Base-by-base conservation (phyloP, 2,329 filamentous ascomycete species). In the Ophiobolus disseminans region DNA sequence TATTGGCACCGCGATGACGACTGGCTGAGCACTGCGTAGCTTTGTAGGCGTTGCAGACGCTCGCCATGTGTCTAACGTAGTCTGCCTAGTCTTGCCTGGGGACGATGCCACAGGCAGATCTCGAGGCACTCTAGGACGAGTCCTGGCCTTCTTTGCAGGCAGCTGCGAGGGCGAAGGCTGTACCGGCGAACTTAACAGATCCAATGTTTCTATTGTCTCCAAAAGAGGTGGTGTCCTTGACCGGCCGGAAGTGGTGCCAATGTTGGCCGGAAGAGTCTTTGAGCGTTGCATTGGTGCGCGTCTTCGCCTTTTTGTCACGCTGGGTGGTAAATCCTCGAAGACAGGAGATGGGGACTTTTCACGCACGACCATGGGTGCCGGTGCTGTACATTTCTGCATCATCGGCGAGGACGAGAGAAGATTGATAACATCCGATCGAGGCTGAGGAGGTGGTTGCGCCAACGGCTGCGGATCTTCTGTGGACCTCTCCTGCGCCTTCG, bases 231-330 rank as follows among this genome's bases (percentile, higher is more conserved):
- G 62, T 17, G 63, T 62, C 6, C 35, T 44, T 19, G 66, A 39
- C n/a, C 59, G 58, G 13, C 53, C 53, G 5, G 45, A 14, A 9
- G 37, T 21, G 2, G 40, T 36, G 25, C 47, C 50, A 2, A 45
- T 41, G 16, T 63, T 48, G 1, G 60, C 43, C 0, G 68, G 69
- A 8, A 69, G 53, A 1, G 69, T 73, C 4, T 65, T 62, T 8
- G 69, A 70, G 28, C 70, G 67, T 40, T 70, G 65, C n/a, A 72
- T 66, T 8, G 65, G 69, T 19, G 45, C 62, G 28, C 67, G 55
- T 39, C 58, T 57, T 50, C 63, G 55, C 32, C 68, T 48, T 38
- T 69, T 72, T 13, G 63, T 66, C 4, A 69, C 60, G 25, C 62
- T 71, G 4, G 67, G 37, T 22, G 70, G 64, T 2, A 67, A 20